Base-by-base conservation (phyloP, 495 filamentous ascomycete species). In the Amphirosellinia nigrospora region DNA sequence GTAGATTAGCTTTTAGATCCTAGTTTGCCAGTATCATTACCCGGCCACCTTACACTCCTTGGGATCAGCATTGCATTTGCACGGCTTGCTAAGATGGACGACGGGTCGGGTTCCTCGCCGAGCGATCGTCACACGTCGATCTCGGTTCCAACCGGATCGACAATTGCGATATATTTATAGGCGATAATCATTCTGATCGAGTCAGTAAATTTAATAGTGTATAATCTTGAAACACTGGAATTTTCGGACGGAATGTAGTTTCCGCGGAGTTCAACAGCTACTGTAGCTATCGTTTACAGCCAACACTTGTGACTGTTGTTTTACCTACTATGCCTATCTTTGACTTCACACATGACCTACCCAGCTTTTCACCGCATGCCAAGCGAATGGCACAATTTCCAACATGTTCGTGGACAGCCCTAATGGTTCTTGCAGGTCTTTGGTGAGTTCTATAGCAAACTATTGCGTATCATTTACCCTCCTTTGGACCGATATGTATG, bases 91-190 rank as follows among this genome's bases (percentile, higher is more conserved):
- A 10, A 10, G 4, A 10, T 50, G 1, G 28, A 34, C 19, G 21
- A 30, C 21, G 50, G 5, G 26, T 41, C 2, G n/a, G 50, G 64
- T 13, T 53, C 36, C 48, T 41, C 48, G 32, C 34, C 10, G 16
- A 26, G 10, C 26, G 50, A 67, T 67, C 38, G 32, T 28, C 64
- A 30, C 36, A 23, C 38, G 39, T 21, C 32, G 53, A 67, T 67
- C 64, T 67, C 64, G 64, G 64, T 67, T 32, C 21, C 52, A 46
- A 67, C 64, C 64, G 64, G 64, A 67, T 67, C 64, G 64, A 32
- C 64, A 56, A 16, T 10, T 41, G 41, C 11, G 30, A n/a, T 32
- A 38, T 21, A 11, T 23, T 9, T 53, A 53, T n/a, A n/a, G n/a
- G n/a, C n/a, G n/a, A n/a, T n/a, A n/a, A n/a, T n/a, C n/a, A n/a